Evolutionary conservation across 169 alveolate genomes (phyloP).

Genomic region (Blepharisma undulans): DNA sequence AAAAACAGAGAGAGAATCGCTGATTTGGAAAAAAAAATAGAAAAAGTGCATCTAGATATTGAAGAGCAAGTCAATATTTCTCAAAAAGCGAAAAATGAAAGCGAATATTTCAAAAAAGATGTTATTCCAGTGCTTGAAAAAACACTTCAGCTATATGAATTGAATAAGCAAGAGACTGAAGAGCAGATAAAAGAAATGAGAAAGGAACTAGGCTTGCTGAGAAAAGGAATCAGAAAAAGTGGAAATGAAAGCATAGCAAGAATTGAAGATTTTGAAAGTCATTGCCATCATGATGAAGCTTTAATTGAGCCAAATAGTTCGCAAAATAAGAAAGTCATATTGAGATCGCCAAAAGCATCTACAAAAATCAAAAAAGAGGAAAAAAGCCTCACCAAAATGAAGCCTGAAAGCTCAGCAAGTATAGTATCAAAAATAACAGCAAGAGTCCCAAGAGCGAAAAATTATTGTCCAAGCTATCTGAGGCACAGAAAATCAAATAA

Average conservation of each 20-base stretch:
- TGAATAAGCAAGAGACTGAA: background rate
- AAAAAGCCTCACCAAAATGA: background rate
- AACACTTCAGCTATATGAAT: background rate
- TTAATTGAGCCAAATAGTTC: background rate
- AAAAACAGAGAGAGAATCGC: background rate
- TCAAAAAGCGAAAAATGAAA: background rate
- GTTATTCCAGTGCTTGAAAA: constrained; percentile 26
- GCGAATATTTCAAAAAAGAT: background rate
- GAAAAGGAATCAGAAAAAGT: background rate
- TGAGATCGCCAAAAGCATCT: background rate
- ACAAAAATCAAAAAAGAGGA: background rate
- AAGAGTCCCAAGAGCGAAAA: background rate
- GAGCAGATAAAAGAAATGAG: constrained; percentile 1
- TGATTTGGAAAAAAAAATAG: background rate
- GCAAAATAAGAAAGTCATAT: background rate
- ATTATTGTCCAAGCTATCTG: background rate
- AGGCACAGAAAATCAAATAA: background rate
- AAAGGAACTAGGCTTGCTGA: background rate
- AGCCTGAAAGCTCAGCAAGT: background rate
- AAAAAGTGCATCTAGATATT: background rate
- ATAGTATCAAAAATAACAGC: background rate
- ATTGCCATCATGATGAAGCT: background rate
- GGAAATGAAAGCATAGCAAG: background rate
- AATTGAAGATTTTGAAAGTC: background rate
- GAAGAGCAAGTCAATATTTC: background rate